A percentile compares a stretch with the other conserved stretches of the same genome.
phyloP scores from a whole-genome alignment of 192 early-diverging fungal species.

The Coemansia sp. region DNA sequence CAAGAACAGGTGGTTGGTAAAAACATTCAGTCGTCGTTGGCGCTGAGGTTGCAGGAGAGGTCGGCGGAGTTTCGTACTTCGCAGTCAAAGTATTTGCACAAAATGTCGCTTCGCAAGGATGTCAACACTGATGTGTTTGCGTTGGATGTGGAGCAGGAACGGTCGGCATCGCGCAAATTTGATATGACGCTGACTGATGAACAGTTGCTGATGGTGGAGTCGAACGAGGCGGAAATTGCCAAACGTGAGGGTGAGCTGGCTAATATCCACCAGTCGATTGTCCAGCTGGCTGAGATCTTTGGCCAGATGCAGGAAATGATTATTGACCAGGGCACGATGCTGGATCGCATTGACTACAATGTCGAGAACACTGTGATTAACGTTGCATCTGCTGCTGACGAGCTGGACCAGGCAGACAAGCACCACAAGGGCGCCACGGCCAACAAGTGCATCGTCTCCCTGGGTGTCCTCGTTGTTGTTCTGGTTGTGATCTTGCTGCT shows the following conservation, averaged over 20 bases:
- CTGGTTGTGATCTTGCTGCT: constrained; percentile 79
- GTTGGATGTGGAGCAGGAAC: constrained; percentile 37
- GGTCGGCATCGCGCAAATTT: constrained; percentile 37
- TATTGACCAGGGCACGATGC: constrained; percentile 94
- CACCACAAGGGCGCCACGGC: constrained; percentile 82
- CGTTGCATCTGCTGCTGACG: constrained; percentile 79
- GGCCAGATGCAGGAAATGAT: constrained; percentile 92
- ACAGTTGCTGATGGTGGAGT: constrained; percentile 73
- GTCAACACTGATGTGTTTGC: constrained; percentile 50
- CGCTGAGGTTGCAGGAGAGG: constrained; percentile 84
- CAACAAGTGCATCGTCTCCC: constrained; percentile 79
- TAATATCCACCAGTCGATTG: constrained; percentile 89
- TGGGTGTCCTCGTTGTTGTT: constrained; percentile 73
- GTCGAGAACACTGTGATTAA: constrained; percentile 81
- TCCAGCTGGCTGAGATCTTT: constrained; percentile 87
- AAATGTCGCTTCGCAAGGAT: constrained; percentile 50
- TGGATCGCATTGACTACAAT: constrained; percentile 98
- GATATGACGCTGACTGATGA: constrained; percentile 77
- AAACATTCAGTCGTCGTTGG: constrained; percentile 90
- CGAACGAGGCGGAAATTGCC: constrained; percentile 73
- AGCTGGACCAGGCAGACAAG: constrained; percentile 75
- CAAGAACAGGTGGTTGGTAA: constrained; percentile 68
- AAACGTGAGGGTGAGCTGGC: constrained; percentile 91
- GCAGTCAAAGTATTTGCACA: constrained; percentile 86
- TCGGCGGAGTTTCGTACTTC: constrained; percentile 81